Conservation (phyloP, 805 yeast species). For the Zygoascus flipseniorum region DNA sequence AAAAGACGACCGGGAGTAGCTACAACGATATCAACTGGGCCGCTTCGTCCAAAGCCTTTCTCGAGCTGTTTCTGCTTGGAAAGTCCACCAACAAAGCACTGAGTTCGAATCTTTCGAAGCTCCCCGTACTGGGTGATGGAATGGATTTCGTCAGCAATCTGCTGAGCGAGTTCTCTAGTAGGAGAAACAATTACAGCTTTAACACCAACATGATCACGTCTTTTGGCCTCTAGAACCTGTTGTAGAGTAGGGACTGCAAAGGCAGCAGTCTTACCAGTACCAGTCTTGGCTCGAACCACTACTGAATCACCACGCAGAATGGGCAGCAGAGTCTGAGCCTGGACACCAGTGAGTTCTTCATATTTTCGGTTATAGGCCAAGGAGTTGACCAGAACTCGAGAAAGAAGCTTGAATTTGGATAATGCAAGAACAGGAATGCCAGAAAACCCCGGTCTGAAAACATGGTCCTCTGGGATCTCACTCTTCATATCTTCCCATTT, state of each 20-base stretch:
- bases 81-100: constrained; percentile 63
- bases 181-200: constrained; percentile 72
- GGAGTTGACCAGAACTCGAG: constrained; percentile 27
- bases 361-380: constrained; percentile 25
- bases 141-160: constrained; percentile 58
- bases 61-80: constrained; percentile 33
- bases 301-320: constrained; percentile 67
- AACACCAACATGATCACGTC: constrained; percentile 33
- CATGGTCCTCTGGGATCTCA: not conserved
- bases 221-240: constrained; percentile 35
- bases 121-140: constrained; percentile 35
- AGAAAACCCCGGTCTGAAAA: constrained; percentile 18
- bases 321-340: constrained; percentile 40
- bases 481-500: constrained; percentile 9
- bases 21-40: constrained; percentile 48
- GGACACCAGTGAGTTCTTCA: constrained; percentile 29
- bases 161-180: constrained; percentile 84
- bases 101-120: constrained; percentile 31
- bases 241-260: constrained; percentile 76
- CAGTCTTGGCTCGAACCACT: constrained; percentile 87
- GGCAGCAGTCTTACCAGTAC: constrained; percentile 91
- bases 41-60: constrained; percentile 24
- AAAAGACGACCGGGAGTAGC: constrained; percentile 85
- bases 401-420: constrained; percentile 20
- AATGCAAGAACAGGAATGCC: constrained; percentile 20